Conservation (phyloP, 2,329 filamentous ascomycete species). For the Myriangium duriaei region DNA sequence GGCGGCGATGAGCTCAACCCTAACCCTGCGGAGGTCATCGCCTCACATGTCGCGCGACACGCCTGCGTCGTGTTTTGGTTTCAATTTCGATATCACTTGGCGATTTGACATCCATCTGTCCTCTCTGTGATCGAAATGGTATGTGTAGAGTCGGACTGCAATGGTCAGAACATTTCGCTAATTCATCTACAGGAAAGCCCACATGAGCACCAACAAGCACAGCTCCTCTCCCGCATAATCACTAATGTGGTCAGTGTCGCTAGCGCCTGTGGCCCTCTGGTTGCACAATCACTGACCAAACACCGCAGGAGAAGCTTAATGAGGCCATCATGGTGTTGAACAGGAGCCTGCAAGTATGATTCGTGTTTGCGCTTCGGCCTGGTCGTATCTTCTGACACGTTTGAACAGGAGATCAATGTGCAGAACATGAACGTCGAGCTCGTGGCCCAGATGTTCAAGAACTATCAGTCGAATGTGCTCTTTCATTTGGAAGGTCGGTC, state of each 20-base stretch:
- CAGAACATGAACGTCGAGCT: slow-evolving; percentile 98
- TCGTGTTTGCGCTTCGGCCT: neutral
- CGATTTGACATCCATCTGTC: too few species aligned
- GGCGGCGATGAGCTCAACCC: too few species aligned
- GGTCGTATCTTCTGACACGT: neutral
- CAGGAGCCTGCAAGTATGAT: slow-evolving; percentile 66
- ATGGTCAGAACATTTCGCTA: slow-evolving; percentile 1
- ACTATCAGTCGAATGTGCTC: slow-evolving; percentile 94
- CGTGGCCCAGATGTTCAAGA: slow-evolving; percentile 99
- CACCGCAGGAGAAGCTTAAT: slow-evolving; percentile 82
- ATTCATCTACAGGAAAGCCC: slow-evolving; percentile 60
- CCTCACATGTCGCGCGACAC: too few species aligned
- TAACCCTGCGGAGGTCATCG: too few species aligned
- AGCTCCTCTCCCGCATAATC: slow-evolving; percentile 88
- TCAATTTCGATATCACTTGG: too few species aligned
- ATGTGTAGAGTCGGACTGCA: neutral
- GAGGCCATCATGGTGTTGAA: slow-evolving; percentile 89
- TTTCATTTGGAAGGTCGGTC: slow-evolving; percentile 85
- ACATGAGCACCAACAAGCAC: slow-evolving; percentile 92
- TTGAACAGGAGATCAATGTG: slow-evolving; percentile 76
- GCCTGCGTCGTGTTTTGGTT: too few species aligned
- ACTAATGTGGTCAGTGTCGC: slow-evolving; percentile 78
- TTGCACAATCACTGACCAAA: neutral
- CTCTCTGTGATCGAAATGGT: too few species aligned
- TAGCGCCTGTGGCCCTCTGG: too few species aligned